Conservation (phyloP, 176 grass and related monocot genomes). For the Cenchrus americanus region DNA sequence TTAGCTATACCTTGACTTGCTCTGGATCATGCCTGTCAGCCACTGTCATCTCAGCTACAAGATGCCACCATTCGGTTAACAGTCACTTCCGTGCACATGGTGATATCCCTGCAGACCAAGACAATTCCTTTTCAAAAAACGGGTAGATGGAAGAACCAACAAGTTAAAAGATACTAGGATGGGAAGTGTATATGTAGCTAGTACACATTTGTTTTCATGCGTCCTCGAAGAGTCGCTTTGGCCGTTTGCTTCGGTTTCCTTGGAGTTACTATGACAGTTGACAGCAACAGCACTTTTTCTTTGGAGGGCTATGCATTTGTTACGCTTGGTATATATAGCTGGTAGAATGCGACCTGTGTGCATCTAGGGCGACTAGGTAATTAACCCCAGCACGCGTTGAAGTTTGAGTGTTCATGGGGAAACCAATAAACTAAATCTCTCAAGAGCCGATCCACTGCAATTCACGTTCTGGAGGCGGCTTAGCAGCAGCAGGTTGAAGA, state of each 20-base stretch:
- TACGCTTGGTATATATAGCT: no score
- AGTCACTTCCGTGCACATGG: constrained; percentile 10
- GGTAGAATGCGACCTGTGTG: background rate
- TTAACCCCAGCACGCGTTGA: background rate
- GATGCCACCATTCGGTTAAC: background rate
- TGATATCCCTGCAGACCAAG: background rate
- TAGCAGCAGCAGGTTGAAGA: background rate
- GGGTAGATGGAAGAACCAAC: background rate
- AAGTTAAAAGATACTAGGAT: background rate
- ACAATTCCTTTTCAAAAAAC: background rate
- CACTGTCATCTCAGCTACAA: no score
- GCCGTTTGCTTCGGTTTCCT: background rate
- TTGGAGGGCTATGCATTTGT: no score
- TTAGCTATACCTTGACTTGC: no score
- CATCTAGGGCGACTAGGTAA: background rate
- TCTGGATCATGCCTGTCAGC: background rate
- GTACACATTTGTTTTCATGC: background rate
- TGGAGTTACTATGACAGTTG: background rate
- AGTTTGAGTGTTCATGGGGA: background rate
- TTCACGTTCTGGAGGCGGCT: constrained; percentile 6
- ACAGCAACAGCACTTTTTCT: background rate
- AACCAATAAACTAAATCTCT: background rate
- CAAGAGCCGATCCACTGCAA: background rate
- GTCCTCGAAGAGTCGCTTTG: background rate
- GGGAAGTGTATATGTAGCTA: no score